Evolutionary conservation across 176 grass and related monocot species (phyloP), one percentile per base, ranked within the genome.

Genomic region (Themeda triandra): DNA sequence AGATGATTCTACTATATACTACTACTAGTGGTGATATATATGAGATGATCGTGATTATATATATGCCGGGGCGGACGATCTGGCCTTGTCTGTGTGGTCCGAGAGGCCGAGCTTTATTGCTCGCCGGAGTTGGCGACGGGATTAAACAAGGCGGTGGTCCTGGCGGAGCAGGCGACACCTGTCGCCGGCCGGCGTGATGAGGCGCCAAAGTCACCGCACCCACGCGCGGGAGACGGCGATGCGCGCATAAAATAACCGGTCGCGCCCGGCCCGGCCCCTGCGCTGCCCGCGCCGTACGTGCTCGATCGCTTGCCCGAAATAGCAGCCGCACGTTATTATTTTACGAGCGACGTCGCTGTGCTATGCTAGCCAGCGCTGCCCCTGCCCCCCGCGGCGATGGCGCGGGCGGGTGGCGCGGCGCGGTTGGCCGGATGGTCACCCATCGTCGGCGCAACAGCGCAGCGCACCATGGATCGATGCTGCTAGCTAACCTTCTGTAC

Each of bases 121-220:
- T 6, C 44, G 27, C 64, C 73, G 30, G 46, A 30, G 25, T 30
- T 74, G 67, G 31, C 63, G 63, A 71, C 30, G 75, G 1, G 71
- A 86, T 71, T 90, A 83, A 86, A 78, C 66, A 66, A 90, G 79
- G 73, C 73, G 33, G 80, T 87, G 88, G 84, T 87, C 88, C 88
- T 75, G 54, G 8, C 8, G 27, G 32, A 30, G 29, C 78, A n/a
- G 23, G 24, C 4, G 84, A 87, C 80, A 90, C 48, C 80, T 90
- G 89, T 90, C 69, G 68, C 44, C 75, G 67, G 88, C 79, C 6
- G 51, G 53, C 19, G 79, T 73, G 88, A 77, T 72, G 84, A 77
- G 51, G 79, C 80, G 84, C 37, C 84, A 83, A 80, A 83, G 89
- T 83, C 84, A 21, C 56, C 56, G 8, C 56, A 54, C 84, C 89